A percentile compares a stretch with the other conserved stretches of the same genome.
phyloP scores from a whole-genome alignment of 139 green algal species.

The Chlorella sp. region DNA sequence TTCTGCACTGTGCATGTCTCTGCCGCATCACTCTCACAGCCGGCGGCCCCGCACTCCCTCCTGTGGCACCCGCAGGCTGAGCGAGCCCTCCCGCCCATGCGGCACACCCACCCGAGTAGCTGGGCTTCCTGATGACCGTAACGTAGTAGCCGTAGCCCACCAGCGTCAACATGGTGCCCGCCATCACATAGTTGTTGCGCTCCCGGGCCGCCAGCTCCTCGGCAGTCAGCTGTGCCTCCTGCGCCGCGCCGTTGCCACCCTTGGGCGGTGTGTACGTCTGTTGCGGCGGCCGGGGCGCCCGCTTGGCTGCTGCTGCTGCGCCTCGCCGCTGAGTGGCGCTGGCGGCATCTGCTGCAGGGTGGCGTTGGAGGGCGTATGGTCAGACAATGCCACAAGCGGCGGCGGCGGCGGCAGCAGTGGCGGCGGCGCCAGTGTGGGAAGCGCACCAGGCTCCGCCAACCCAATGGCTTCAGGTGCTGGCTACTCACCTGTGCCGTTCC shows the following conservation, averaged over 20 bases:
- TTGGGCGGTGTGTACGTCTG: no score
- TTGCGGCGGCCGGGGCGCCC: background rate
- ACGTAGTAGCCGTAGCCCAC: constrained; percentile 38
- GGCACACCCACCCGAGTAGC: no score
- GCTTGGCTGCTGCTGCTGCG: background rate
- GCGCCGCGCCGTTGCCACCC: no score
- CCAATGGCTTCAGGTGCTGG: no score
- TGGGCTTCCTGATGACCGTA: background rate
- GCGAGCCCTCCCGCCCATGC: no score
- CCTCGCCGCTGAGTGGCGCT: background rate
- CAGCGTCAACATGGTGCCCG: background rate
- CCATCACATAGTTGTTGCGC: constrained; percentile 32
- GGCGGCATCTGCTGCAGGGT: background rate
- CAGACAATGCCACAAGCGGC: background rate
- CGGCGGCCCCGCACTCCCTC: no score
- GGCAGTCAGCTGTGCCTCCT: background rate
- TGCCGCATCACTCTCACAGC: no score
- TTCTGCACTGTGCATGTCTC: no score
- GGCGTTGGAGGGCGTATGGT: no score
- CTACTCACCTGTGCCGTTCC: no score
- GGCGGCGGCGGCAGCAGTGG: background rate
- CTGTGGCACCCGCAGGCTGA: no score
- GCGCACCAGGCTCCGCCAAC: no score
- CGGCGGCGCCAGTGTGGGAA: background rate
- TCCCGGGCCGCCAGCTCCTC: constrained; percentile 26